Evolutionary conservation across 495 filamentous ascomycete genomes (phyloP).

Genomic region (Hypoxylon lienhwacheense): DNA sequence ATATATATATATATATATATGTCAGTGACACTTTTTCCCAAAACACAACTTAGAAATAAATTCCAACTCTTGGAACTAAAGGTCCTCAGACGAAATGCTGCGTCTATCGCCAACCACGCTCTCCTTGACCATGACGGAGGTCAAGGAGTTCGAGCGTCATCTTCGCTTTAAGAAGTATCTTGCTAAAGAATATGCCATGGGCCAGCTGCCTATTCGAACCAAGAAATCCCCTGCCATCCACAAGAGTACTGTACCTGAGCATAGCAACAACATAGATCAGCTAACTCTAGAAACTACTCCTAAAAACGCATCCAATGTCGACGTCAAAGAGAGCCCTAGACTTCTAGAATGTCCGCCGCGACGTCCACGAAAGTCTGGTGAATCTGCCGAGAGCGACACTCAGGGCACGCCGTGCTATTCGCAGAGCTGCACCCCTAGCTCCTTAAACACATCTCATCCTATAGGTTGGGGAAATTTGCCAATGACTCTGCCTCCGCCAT

Average conservation of each 20-base stretch:
- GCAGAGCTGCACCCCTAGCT: conserved; percentile 19
- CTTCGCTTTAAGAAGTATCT: conserved; percentile 45
- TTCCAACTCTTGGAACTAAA: neutral
- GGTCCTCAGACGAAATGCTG: conserved; percentile 51
- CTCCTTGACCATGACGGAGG: conserved; percentile 55
- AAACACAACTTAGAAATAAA: neutral
- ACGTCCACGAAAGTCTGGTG: conserved; percentile 11
- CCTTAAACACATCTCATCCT: conserved; percentile 1
- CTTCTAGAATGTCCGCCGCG: conserved; percentile 20
- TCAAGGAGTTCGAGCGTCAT: conserved; percentile 52
- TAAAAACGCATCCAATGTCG: conserved; percentile 1
- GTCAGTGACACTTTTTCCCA: neutral
- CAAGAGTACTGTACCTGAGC: conserved; percentile 18
- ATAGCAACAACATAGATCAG: conserved; percentile 8
- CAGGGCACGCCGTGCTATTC: conserved; percentile 20
- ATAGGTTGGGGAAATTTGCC: conserved; percentile 29
- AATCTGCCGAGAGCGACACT: conserved; percentile 17
- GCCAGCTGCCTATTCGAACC: conserved; percentile 24
- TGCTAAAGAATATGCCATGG: conserved; percentile 28
- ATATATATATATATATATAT: too few species aligned
- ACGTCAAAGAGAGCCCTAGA: conserved; percentile 17
- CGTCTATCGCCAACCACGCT: conserved; percentile 57
- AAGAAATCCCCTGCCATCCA: neutral
- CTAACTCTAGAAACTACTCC: neutral
- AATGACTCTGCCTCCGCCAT: conserved; percentile 45